Conservation (phyloP, 345 rosid species). For the Barbarea vulgaris region DNA sequence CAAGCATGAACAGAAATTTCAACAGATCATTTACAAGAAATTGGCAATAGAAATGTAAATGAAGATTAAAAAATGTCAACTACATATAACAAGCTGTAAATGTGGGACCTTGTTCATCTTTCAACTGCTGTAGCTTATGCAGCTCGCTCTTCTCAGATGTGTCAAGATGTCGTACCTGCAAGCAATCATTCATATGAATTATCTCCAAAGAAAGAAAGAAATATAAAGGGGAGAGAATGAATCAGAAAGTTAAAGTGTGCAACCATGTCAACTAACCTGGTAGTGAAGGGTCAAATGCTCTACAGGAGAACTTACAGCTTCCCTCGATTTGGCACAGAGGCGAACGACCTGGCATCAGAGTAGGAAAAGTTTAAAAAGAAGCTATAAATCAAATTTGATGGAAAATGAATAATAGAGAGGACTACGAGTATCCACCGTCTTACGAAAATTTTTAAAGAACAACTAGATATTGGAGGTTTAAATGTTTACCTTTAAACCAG, state of each 20-base stretch:
- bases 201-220: conserved; percentile 1
- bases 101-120: conserved; percentile 95
- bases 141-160: conserved; percentile 99
- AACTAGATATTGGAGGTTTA: not conserved
- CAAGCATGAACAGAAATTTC: not conserved
- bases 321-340: conserved; percentile 99
- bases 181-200: conserved; percentile 19
- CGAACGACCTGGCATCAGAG: conserved; percentile 74
- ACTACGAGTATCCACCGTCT: not conserved
- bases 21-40: not conserved
- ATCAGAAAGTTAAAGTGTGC: not conserved
- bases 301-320: conserved; percentile 98
- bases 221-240: conserved; percentile 7
- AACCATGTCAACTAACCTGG: conserved; percentile 65
- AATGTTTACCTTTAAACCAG: conserved; percentile 84
- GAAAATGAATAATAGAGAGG: conserved; percentile 18
- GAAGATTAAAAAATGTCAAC: conserved; percentile 3
- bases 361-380: conserved; percentile 1
- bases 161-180: conserved; percentile 97
- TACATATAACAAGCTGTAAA: conserved; percentile 14
- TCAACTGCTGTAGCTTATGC: conserved; percentile 95
- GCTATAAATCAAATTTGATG: not conserved
- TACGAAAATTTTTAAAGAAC: not conserved
- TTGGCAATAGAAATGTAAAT: conserved; percentile 17
- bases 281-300: conserved; percentile 99